phyloP scores from a whole-genome alignment of 495 filamentous ascomycete species.

The Daldinia concentrica region DNA sequence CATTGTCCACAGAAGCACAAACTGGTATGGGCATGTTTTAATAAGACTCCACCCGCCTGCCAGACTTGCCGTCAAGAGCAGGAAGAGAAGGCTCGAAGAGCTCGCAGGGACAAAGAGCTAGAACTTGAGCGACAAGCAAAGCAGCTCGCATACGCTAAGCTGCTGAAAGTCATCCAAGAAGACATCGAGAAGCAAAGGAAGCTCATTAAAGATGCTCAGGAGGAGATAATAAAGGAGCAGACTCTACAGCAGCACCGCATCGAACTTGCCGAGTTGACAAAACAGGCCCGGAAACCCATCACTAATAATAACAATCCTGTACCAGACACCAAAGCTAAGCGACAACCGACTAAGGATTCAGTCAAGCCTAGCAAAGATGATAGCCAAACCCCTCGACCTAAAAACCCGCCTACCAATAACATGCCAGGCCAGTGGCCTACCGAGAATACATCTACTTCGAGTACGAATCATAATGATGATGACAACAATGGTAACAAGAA shows the following conservation, averaged over 20 bases:
- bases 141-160: conserved; percentile 58
- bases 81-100: conserved; percentile 54
- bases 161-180: conserved; percentile 66
- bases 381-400: neutral
- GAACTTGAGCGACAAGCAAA: conserved; percentile 61
- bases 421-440: conserved; percentile 1
- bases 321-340: neutral
- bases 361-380: conserved; percentile 1
- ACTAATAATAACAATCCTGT: neutral
- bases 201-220: conserved; percentile 53
- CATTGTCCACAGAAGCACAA: conserved; percentile 65
- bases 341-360: neutral
- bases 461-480: neutral
- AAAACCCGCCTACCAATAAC: neutral
- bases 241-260: conserved; percentile 54
- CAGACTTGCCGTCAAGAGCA: conserved; percentile 62
- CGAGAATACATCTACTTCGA: conserved; percentile 1
- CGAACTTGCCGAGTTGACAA: conserved; percentile 31
- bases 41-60: conserved; percentile 49
- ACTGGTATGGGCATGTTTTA: conserved; percentile 45
- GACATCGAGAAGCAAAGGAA: conserved; percentile 65
- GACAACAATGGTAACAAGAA: neutral
- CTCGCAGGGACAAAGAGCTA: conserved; percentile 62
- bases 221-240: conserved; percentile 56
- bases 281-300: conserved; percentile 40